phyloP scores from a whole-genome alignment of 305 asterid species.

The Fraxinus ornus region DNA sequence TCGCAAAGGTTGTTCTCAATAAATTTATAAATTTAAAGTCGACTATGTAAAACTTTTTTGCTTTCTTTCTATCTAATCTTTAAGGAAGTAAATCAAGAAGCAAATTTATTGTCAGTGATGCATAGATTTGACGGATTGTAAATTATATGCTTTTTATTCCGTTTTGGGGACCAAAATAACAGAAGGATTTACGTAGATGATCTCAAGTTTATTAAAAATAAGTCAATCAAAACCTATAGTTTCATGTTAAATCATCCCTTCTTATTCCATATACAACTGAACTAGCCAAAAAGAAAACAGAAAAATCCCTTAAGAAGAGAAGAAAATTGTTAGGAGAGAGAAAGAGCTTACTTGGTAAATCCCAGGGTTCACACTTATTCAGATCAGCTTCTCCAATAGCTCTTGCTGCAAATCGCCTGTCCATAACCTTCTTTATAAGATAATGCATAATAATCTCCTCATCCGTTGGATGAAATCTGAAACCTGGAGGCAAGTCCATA shows the following conservation, averaged over 20 bases:
- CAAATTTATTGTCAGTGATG: background rate
- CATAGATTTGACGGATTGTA: background rate
- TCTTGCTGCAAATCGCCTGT: slow-evolving; percentile 42
- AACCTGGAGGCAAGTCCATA: slow-evolving; percentile 11
- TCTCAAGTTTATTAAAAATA: background rate
- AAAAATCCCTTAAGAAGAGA: background rate
- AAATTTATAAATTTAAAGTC: background rate
- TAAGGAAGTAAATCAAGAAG: background rate
- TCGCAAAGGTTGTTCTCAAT: background rate
- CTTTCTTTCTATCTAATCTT: background rate
- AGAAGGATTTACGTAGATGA: background rate
- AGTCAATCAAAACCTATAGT: background rate
- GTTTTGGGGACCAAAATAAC: background rate
- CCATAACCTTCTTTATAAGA: slow-evolving; percentile 31
- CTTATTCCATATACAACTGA: background rate
- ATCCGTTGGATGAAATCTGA: slow-evolving; percentile 17
- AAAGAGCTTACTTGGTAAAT: slow-evolving; percentile 61
- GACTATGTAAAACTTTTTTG: background rate
- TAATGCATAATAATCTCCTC: slow-evolving; percentile 15
- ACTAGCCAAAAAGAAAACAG: background rate
- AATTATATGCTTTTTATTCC: background rate
- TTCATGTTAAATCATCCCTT: background rate
- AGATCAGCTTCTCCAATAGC: slow-evolving; percentile 82
- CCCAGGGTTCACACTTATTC: slow-evolving; percentile 90
- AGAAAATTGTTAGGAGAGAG: background rate